Percentiles rank a stretch among this genome's conserved stretches.
phyloP scores from a whole-genome alignment of 106 monocot genomes.

The Dioscorea zingiberensis region DNA sequence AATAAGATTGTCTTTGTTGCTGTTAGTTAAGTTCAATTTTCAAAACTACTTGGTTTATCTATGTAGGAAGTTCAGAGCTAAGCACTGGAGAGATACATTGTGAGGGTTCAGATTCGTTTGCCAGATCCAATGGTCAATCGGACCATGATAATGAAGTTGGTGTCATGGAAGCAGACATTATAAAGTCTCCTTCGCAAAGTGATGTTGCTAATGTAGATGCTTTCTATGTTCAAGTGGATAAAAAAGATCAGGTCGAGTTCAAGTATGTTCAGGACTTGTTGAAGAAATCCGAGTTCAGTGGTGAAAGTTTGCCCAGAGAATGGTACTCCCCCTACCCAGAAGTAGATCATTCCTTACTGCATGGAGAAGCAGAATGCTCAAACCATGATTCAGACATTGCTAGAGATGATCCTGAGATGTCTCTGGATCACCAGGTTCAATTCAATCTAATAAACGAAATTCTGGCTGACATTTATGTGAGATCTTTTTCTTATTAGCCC shows the following conservation, averaged over 20 bases:
- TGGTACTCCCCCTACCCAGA: slow-evolving; percentile 30
- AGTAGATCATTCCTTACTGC: slow-evolving; percentile 19
- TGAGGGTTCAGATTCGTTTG: slow-evolving; percentile 6
- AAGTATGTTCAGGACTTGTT: slow-evolving; percentile 48
- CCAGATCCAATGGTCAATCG: neutral
- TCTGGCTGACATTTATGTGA: slow-evolving; percentile 41
- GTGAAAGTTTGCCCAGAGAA: slow-evolving; percentile 12
- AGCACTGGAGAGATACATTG: neutral
- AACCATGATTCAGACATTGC: neutral
- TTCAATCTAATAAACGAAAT: slow-evolving; percentile 68
- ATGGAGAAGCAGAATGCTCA: slow-evolving; percentile 11
- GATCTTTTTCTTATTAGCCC: slow-evolving; percentile 21
- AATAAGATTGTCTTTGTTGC: no score
- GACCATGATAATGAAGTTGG: no score
- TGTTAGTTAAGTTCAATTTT: neutral
- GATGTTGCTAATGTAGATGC: neutral
- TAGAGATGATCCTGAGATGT: slow-evolving; percentile 5
- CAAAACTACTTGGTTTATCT: neutral
- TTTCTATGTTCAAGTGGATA: slow-evolving; percentile 7
- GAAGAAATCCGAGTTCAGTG: slow-evolving; percentile 33
- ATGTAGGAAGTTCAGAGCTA: slow-evolving; percentile 5
- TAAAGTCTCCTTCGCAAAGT: neutral
- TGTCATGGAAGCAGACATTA: neutral
- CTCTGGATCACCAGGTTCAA: slow-evolving; percentile 36
- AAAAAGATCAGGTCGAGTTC: slow-evolving; percentile 32